Evolutionary conservation across 179 eudicot species (phyloP).

Genomic region (Patellifolia procumbens): DNA sequence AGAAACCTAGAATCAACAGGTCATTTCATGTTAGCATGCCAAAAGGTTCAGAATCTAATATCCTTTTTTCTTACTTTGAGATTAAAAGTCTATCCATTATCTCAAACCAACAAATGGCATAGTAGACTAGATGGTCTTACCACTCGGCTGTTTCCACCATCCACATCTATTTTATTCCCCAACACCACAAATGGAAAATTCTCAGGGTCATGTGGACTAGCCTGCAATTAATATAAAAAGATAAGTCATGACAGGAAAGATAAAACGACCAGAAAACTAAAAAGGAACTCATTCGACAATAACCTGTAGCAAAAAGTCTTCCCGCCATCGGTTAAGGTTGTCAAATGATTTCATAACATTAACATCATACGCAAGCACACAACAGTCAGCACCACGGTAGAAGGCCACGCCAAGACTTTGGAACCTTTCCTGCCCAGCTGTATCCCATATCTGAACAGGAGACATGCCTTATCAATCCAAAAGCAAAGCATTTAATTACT

Average conservation of each 20-base stretch:
- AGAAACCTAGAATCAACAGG: constrained; percentile 51
- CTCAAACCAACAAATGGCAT: background rate
- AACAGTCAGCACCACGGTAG: constrained; percentile 92
- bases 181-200: constrained; percentile 86
- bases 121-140: constrained; percentile 32
- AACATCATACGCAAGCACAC: constrained; percentile 85
- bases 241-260: background rate
- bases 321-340: constrained; percentile 80
- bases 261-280: background rate
- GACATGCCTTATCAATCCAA: constrained; percentile 6
- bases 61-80: background rate
- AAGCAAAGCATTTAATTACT: no score
- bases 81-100: background rate
- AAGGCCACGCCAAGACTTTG: constrained; percentile 93
- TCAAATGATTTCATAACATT: constrained; percentile 84
- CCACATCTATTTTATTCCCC: constrained; percentile 80
- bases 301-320: constrained; percentile 81
- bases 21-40: constrained; percentile 13
- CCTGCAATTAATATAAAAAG: constrained; percentile 42
- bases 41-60: background rate
- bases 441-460: constrained; percentile 75
- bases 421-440: constrained; percentile 91
- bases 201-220: constrained; percentile 81
- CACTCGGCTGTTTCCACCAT: constrained; percentile 73
- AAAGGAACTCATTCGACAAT: constrained; percentile 8